Conservation (phyloP, 202 grass and related monocot genomes). For the Eragrostis tef region DNA sequence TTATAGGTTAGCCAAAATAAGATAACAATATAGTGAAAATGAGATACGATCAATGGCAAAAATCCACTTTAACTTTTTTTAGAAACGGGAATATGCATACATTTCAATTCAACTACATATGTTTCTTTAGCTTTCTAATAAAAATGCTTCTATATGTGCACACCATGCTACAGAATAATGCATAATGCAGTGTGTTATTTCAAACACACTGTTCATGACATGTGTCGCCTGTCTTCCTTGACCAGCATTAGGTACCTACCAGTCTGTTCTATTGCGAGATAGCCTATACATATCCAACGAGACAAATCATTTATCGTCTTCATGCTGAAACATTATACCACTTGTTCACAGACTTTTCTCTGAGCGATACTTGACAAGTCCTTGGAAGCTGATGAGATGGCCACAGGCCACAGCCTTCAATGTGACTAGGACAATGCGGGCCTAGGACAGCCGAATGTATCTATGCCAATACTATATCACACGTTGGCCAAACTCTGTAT, state of each 20-base stretch:
- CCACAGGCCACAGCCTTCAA: background rate
- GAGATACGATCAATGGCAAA: background rate
- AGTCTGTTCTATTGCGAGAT: background rate
- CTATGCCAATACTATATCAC: background rate
- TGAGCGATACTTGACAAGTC: background rate
- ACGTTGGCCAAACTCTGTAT: background rate
- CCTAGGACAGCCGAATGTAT: background rate
- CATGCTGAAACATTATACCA: background rate
- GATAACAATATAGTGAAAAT: background rate
- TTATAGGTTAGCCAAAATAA: background rate
- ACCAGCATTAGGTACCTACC: constrained; percentile 12
- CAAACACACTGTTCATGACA: background rate
- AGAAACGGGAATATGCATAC: no score
- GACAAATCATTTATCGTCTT: background rate
- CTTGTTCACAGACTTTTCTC: constrained; percentile 6
- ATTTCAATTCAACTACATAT: no score
- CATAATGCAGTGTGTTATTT: background rate
- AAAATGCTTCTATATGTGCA: background rate
- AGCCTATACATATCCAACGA: background rate
- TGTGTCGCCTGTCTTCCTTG: constrained; percentile 24
- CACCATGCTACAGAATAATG: background rate
- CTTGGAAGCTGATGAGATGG: no score
- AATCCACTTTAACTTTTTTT: background rate
- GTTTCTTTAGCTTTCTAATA: no score
- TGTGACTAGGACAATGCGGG: background rate